Conservation (phyloP, 1,139 yeast genomes). For the Protomyces lactucae-debilis region DNA sequence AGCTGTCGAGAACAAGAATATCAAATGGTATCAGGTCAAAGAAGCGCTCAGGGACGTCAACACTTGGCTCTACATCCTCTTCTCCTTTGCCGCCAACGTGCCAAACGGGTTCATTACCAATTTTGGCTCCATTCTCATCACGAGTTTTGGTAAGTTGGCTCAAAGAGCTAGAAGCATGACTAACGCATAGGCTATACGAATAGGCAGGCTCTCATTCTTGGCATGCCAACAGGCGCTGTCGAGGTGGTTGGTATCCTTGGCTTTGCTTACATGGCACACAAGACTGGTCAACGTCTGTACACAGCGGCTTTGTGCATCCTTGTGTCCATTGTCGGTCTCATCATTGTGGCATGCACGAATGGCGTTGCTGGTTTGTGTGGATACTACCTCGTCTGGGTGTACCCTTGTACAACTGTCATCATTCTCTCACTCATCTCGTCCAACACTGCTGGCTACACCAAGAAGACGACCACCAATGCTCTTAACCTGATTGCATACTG, state of each 20-base stretch:
- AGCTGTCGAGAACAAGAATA: slow-evolving; percentile 52
- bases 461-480: slow-evolving; percentile 58
- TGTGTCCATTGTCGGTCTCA: slow-evolving; percentile 33
- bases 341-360: slow-evolving; percentile 34
- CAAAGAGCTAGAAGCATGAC: neutral
- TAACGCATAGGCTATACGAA: slow-evolving; percentile 29
- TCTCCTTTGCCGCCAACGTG: slow-evolving; percentile 32
- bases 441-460: slow-evolving; percentile 68
- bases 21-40: slow-evolving; percentile 50
- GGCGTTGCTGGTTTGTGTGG: slow-evolving; percentile 35
- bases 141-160: slow-evolving; percentile 34
- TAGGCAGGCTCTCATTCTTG: slow-evolving; percentile 34
- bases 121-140: slow-evolving; percentile 33
- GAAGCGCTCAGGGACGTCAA: slow-evolving; percentile 42
- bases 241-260: slow-evolving; percentile 29
- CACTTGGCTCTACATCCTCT: slow-evolving; percentile 46
- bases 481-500: slow-evolving; percentile 58
- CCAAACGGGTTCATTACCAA: slow-evolving; percentile 36
- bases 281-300: slow-evolving; percentile 31
- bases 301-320: slow-evolving; percentile 31
- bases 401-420: slow-evolving; percentile 46
- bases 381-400: slow-evolving; percentile 35
- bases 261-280: slow-evolving; percentile 31
- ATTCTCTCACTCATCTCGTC: slow-evolving; percentile 43
- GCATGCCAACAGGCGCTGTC: slow-evolving; percentile 35